Conservation (phyloP, 2,329 filamentous ascomycete species). For the Cladorrhinum sp. region DNA sequence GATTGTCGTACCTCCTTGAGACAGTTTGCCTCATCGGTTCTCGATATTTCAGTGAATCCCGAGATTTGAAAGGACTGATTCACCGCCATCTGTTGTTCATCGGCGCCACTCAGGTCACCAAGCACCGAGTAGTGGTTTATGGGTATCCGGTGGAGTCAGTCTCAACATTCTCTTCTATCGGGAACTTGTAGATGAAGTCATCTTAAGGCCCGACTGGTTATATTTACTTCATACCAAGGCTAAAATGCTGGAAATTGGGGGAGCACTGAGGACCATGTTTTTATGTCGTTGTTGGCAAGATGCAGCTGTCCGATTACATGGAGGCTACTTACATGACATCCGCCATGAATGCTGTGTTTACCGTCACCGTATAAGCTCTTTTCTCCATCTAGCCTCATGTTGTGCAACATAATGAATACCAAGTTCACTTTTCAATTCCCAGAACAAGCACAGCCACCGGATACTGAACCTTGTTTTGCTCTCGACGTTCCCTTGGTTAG, state of each 20-base stretch:
- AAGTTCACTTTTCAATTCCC: not conserved
- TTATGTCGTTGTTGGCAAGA: not conserved
- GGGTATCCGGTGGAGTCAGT: not conserved
- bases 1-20: not conserved
- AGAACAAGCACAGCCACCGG: not conserved
- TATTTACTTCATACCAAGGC: not conserved
- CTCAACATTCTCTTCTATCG: not conserved
- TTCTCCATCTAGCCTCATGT: conserved; percentile 4
- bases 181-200: not conserved
- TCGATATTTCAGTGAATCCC: not conserved
- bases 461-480: not conserved
- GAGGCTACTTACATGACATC: not conserved
- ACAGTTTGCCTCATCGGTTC: not conserved
- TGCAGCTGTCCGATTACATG: not conserved
- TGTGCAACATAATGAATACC: conserved; percentile 5
- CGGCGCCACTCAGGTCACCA: not conserved
- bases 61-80: not conserved
- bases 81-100: not conserved
- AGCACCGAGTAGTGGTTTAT: not conserved
- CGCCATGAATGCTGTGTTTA: not conserved
- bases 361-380: conserved; percentile 1
- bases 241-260: not conserved
- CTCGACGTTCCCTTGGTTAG: not conserved
- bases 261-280: not conserved
- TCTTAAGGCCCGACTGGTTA: not conserved